These are phyloP conservation scores for Debaryomyces coudertii DNA, from an alignment of 1,139 yeast genomes.

Conservation along the genomic window DNA sequence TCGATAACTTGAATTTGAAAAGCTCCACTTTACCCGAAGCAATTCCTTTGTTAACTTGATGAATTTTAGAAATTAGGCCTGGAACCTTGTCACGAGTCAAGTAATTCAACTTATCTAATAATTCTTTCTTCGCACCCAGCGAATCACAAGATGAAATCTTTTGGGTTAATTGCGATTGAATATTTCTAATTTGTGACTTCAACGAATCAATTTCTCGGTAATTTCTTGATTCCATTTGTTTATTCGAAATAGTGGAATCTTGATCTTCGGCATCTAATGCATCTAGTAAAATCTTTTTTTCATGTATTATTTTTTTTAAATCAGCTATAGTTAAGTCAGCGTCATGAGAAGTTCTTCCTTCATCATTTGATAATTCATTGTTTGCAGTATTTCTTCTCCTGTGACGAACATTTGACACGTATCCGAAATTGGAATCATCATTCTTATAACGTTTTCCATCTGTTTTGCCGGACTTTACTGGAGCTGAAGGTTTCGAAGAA, in stretches of 20 bases:
- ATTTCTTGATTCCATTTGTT: slow-evolving; percentile 28
- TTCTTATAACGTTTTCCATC: slow-evolving; percentile 69
- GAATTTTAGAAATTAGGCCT: slow-evolving; percentile 60
- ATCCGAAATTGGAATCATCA: slow-evolving; percentile 63
- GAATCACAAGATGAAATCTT: slow-evolving; percentile 33
- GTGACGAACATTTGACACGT: slow-evolving; percentile 70
- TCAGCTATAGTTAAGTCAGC: slow-evolving; percentile 47
- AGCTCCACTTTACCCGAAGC: slow-evolving; percentile 68
- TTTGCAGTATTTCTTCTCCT: slow-evolving; percentile 39
- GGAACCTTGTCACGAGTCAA: slow-evolving; percentile 72
- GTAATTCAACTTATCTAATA: slow-evolving; percentile 53
- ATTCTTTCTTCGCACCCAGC: slow-evolving; percentile 41
- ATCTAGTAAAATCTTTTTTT: slow-evolving; percentile 68
- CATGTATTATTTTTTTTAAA: slow-evolving; percentile 64
- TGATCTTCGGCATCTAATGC: slow-evolving; percentile 75
- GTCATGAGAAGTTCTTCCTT: slow-evolving; percentile 27
- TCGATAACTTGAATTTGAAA: slow-evolving; percentile 54
- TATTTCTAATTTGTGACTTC: slow-evolving; percentile 60
- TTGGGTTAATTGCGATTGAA: slow-evolving; percentile 51
- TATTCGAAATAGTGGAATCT: slow-evolving; percentile 33
- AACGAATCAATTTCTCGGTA: slow-evolving; percentile 61
- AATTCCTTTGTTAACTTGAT: slow-evolving; percentile 66
- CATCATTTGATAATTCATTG: slow-evolving; percentile 1
- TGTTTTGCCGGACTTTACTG: slow-evolving; percentile 29
- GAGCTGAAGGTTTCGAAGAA: slow-evolving; percentile 37